Evolutionary conservation across 2,329 filamentous ascomycete species (phyloP), one percentile per base, ranked within the genome.

Genomic region (Fonsecaea erecta): DNA sequence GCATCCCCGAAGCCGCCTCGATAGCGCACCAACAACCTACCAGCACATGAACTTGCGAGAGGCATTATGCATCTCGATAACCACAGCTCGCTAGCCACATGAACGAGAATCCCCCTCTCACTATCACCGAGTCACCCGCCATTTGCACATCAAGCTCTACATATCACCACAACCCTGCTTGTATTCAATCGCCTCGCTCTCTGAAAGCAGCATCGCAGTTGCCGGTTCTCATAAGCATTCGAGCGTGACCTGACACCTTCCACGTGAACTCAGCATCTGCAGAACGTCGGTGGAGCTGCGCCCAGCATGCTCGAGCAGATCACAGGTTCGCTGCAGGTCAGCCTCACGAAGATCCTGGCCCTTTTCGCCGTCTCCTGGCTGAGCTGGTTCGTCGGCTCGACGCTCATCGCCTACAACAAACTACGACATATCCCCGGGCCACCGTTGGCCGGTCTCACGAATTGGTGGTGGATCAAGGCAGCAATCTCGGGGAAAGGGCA

Each of bases 391-490:
- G 43, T 62, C 35, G 34, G 46, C 34, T 54, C 59, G 12, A 55
- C 51, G 3, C 48, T 48, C 16, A 34, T 55, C 16, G 59, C 59
- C 55, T 63, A 63, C 52, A 56, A 52, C 14, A 60, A 21, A 24
- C 60, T 68, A 51, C 55, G 60, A 26, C 55, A 66, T 53, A 60
- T 68, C 21, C 52, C 46, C 24, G 66, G 66, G 9, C 66, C 64
- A 18, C 48, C 58, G 24, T 51, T 68, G 26, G 66, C 66, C 32
- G 48, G 53, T 12, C 54, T 63, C 51, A 55, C 64, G 12, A 64
- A 64, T 34, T 58, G 66, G 40, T 68, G 66, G 66, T 60, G 60
- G 54, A 61, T 64, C 52, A 66, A 57, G 37, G 64, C 64, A 46
- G 65, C 62, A 35, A 21, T 60, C 16, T 55, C 43, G 28, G 55